These are phyloP conservation scores for Eleusine indica DNA, from an alignment of 176 grass and related monocot species.

Conservation along the genomic window DNA sequence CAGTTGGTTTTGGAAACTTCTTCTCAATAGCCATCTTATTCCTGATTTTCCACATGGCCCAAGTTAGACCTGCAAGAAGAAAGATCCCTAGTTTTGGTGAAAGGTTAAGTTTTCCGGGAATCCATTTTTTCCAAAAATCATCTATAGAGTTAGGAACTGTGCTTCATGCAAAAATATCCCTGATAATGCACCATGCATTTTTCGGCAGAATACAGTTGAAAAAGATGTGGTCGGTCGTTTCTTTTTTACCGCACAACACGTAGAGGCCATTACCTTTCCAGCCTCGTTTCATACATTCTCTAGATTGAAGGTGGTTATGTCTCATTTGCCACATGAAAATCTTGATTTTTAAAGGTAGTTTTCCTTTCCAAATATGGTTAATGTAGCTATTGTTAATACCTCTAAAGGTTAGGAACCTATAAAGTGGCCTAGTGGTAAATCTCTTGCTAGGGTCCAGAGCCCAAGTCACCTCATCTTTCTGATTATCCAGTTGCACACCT, in stretches of 20 bases:
- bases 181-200: too few relatives aligned
- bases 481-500: too few relatives aligned
- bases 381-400: not conserved
- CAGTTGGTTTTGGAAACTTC: not conserved
- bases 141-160: not conserved
- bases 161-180: not conserved
- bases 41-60: not conserved
- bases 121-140: not conserved
- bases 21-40: not conserved
- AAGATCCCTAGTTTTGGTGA: not conserved
- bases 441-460: too few relatives aligned
- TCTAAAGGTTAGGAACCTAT: not conserved
- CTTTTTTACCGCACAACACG: not conserved
- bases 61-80: not conserved
- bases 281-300: fast-evolving
- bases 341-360: not conserved
- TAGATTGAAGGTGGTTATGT: not conserved
- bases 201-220: not conserved
- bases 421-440: not conserved
- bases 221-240: not conserved
- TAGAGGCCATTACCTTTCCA: not conserved
- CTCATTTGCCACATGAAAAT: not conserved
- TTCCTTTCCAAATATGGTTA: not conserved
- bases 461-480: too few relatives aligned
- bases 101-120: not conserved